Evolutionary conservation across 2,329 filamentous ascomycete genomes (phyloP).

Genomic region (Apiospora phragmitis): DNA sequence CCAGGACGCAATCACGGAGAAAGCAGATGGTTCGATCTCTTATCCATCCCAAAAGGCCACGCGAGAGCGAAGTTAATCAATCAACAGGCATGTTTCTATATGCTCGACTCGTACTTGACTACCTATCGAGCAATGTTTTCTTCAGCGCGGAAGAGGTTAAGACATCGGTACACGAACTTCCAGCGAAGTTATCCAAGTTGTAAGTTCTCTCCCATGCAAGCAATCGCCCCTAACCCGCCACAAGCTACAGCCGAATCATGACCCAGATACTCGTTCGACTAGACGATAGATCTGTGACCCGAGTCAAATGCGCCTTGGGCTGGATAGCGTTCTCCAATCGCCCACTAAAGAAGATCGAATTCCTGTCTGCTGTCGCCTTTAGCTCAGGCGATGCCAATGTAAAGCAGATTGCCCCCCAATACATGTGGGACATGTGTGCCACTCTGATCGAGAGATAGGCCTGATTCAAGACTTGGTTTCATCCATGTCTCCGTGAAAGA

Average conservation of each 20-base stretch:
- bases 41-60: no score
- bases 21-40: slow-evolving; percentile 28
- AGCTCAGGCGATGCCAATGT: slow-evolving; percentile 14
- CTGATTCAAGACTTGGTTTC: slow-evolving; percentile 25
- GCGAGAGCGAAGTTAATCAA: neutral
- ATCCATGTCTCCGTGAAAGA: slow-evolving; percentile 31
- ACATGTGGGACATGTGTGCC: slow-evolving; percentile 25
- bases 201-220: slow-evolving; percentile 3
- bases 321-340: slow-evolving; percentile 39
- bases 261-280: slow-evolving; percentile 25
- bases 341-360: slow-evolving; percentile 33
- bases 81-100: slow-evolving; percentile 38
- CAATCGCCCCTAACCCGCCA: neutral
- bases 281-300: slow-evolving; percentile 27
- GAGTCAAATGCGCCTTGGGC: slow-evolving; percentile 31
- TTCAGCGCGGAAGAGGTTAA: slow-evolving; percentile 25
- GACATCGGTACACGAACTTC: slow-evolving; percentile 24
- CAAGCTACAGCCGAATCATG: slow-evolving; percentile 33
- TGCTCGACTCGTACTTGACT: slow-evolving; percentile 36
- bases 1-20: slow-evolving; percentile 19
- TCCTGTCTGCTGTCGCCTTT: slow-evolving; percentile 35
- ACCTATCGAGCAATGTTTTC: slow-evolving; percentile 33
- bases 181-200: slow-evolving; percentile 26
- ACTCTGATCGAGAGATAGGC: slow-evolving; percentile 25
- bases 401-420: slow-evolving; percentile 21